These are phyloP conservation scores for Sporothrix protearum DNA, from an alignment of 2,329 filamentous ascomycete genomes.

Conservation along the genomic window DNA sequence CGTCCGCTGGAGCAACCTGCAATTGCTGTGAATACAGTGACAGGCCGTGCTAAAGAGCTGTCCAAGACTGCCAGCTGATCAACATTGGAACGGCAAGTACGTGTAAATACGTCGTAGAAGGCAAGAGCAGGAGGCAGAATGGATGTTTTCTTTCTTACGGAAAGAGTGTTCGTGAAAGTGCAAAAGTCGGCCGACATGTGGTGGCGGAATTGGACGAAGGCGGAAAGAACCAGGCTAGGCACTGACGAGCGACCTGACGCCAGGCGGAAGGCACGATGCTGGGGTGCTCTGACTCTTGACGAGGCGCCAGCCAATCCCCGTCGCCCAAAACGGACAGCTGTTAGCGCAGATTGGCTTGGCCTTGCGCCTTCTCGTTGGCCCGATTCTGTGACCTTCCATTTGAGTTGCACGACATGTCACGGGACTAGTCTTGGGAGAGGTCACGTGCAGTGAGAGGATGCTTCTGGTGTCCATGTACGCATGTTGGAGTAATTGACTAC, in stretches of 20 bases:
- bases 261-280: conserved; percentile 9
- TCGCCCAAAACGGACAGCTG: not conserved
- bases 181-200: not conserved
- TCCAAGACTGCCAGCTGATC: not conserved
- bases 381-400: conserved; percentile 8
- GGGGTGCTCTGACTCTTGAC: not conserved
- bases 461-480: not conserved
- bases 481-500: not conserved
- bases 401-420: not conserved
- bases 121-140: not conserved
- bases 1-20: not conserved
- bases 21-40: not conserved
- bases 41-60: not conserved
- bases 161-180: not conserved
- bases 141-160: not conserved
- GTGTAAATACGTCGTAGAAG: no score
- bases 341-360: not conserved
- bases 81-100: not conserved
- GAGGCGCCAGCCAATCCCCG: not conserved
- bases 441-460: not conserved
- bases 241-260: not conserved
- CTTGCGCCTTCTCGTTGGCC: not conserved
- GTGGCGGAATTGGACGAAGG: conserved; percentile 14
- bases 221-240: not conserved
- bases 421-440: fast-evolving